These are phyloP conservation scores for Geoglossum glabrum DNA, from an alignment of 495 filamentous ascomycete genomes.

Conservation along the genomic window DNA sequence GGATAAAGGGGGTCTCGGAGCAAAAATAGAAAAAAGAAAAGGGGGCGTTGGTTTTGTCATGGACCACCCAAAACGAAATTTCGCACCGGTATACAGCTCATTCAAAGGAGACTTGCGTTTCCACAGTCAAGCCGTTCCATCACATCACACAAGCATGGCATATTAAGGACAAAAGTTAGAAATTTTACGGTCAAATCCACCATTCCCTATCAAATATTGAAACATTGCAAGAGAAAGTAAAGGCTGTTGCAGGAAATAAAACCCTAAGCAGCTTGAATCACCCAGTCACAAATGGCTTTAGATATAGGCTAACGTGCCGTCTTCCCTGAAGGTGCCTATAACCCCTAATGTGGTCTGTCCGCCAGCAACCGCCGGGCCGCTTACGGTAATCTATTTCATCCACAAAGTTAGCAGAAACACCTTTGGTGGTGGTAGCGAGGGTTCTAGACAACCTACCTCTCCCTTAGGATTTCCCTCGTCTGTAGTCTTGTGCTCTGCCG, in stretches of 20 bases:
- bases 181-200: not conserved
- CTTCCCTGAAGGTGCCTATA: conserved; percentile 29
- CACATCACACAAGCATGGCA: too few relatives aligned
- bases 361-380: conserved; percentile 46
- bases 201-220: not conserved
- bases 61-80: too few relatives aligned
- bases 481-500: conserved; percentile 32
- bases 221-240: not conserved
- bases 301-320: conserved; percentile 31
- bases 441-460: conserved; percentile 28
- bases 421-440: not conserved
- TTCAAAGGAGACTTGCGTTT: too few relatives aligned
- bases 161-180: too few relatives aligned
- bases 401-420: not conserved
- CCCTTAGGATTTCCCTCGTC: conserved; percentile 34
- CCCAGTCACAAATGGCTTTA: not conserved
- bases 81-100: too few relatives aligned
- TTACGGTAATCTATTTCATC: conserved; percentile 34
- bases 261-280: not conserved
- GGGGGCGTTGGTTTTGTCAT: too few relatives aligned
- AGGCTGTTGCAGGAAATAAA: not conserved
- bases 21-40: too few relatives aligned
- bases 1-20: too few relatives aligned
- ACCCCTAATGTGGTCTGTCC: conserved; percentile 38
- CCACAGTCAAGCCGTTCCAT: too few relatives aligned